Evolutionary conservation across 1,284 basidiomycete species (phyloP).

Genomic region (Ganoderma lingzhi): DNA sequence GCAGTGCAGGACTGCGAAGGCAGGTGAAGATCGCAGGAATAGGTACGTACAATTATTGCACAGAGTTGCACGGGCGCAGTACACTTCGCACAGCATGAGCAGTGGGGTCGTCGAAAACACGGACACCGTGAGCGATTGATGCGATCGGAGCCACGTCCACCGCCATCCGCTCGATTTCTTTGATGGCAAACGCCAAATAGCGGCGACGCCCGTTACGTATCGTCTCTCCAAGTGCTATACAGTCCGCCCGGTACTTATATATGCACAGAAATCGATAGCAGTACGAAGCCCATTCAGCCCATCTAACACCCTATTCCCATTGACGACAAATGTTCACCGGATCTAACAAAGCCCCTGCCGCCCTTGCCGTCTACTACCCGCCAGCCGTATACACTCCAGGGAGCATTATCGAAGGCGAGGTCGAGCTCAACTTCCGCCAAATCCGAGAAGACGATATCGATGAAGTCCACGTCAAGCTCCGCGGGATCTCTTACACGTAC

Average conservation of each 20-base stretch:
- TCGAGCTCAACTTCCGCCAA: slow-evolving; percentile 31
- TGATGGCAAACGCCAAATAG: background rate
- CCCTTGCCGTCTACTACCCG: slow-evolving; percentile 2
- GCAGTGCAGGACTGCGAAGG: too few species aligned
- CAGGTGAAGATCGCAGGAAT: too few species aligned
- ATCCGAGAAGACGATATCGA: slow-evolving; percentile 32
- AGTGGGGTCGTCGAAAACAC: too few species aligned
- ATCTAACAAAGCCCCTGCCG: background rate
- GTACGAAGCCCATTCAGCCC: background rate
- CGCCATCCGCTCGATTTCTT: background rate
- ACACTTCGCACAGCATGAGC: background rate
- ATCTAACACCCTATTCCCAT: background rate
- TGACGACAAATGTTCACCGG: background rate
- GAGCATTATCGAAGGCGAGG: slow-evolving; percentile 31
- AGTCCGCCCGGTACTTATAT: background rate
- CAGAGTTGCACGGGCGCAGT: too few species aligned
- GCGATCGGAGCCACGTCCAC: background rate
- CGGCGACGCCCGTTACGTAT: background rate
- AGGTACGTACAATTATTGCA: too few species aligned
- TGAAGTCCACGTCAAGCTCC: slow-evolving; percentile 34
- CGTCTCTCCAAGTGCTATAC: background rate
- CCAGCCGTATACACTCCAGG: slow-evolving; percentile 20
- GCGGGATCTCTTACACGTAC: slow-evolving; percentile 33
- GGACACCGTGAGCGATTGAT: background rate
- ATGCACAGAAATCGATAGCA: background rate